These are phyloP conservation scores for Debaryomyces subglobosus DNA, from an alignment of 1,139 yeast genomes.

Conservation along the genomic window DNA sequence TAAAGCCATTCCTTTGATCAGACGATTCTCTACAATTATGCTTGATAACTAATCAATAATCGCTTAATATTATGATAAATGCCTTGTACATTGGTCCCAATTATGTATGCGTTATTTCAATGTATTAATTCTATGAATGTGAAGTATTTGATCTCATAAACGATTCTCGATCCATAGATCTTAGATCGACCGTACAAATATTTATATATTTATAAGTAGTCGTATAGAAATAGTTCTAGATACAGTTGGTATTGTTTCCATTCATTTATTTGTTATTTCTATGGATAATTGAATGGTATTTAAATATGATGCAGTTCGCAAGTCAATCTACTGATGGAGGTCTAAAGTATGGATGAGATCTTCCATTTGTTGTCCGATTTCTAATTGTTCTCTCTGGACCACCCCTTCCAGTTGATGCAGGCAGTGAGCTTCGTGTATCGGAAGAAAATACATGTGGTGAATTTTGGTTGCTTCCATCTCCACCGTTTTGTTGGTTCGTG, in stretches of 20 bases:
- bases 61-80: neutral
- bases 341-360: constrained; percentile 36
- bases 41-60: neutral
- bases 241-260: neutral
- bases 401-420: constrained; percentile 21
- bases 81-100: neutral
- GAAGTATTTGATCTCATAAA: neutral
- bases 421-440: constrained; percentile 14
- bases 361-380: constrained; percentile 15
- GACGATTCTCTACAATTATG: neutral
- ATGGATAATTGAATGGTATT: neutral
- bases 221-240: neutral
- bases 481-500: neutral
- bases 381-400: constrained; percentile 37
- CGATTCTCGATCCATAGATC: neutral
- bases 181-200: neutral
- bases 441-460: neutral
- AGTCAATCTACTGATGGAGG: constrained; percentile 16
- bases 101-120: neutral
- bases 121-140: neutral
- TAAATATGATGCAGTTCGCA: neutral
- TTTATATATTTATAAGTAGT: neutral
- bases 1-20: neutral
- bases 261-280: neutral
- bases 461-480: neutral